A percentile compares a stretch with the other conserved stretches of the same genome.
phyloP scores from a whole-genome alignment of 179 eudicot species.

The Pouteria campechiana region DNA sequence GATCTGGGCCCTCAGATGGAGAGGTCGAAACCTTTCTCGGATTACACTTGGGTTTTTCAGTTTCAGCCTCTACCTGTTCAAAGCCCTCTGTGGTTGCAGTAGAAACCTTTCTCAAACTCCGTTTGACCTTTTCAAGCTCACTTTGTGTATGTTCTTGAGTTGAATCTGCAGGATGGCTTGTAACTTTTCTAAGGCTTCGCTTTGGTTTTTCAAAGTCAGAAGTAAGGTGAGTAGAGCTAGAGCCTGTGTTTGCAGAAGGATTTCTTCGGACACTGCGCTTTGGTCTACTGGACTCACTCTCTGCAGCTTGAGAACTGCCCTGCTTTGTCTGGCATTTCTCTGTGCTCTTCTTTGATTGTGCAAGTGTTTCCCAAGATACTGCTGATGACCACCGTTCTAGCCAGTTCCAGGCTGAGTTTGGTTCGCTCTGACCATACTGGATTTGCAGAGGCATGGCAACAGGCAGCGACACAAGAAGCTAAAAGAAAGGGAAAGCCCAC shows the following conservation, averaged over 20 bases:
- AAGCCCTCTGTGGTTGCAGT: constrained; percentile 31
- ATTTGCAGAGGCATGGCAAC: constrained; percentile 62
- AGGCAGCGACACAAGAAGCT: constrained; percentile 70
- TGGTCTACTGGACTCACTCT: constrained; percentile 50
- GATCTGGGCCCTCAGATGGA: constrained; percentile 18
- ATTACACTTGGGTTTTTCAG: constrained; percentile 29
- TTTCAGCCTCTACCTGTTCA: constrained; percentile 31
- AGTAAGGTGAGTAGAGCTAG: constrained; percentile 18
- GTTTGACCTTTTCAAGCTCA: constrained; percentile 83
- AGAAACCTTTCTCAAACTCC: constrained; percentile 62
- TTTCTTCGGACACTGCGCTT: constrained; percentile 51
- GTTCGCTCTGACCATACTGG: constrained; percentile 47
- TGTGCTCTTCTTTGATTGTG: constrained; percentile 16
- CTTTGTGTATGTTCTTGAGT: constrained; percentile 55
- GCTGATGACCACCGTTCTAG: constrained; percentile 47
- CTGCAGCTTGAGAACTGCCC: constrained; percentile 24
- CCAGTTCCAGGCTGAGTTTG: constrained; percentile 48
- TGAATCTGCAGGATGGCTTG: constrained; percentile 38
- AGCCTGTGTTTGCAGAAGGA: constrained; percentile 30
- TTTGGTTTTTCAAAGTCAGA: constrained; percentile 51
- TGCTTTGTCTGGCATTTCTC: constrained; percentile 45
- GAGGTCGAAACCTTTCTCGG: constrained; percentile 15
- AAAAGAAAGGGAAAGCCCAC: constrained; percentile 5
- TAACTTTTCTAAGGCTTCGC: constrained; percentile 44
- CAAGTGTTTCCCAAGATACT: constrained; percentile 44